Conservation (phyloP, 805 yeast species). For the Cyberlindnera lachancei region DNA sequence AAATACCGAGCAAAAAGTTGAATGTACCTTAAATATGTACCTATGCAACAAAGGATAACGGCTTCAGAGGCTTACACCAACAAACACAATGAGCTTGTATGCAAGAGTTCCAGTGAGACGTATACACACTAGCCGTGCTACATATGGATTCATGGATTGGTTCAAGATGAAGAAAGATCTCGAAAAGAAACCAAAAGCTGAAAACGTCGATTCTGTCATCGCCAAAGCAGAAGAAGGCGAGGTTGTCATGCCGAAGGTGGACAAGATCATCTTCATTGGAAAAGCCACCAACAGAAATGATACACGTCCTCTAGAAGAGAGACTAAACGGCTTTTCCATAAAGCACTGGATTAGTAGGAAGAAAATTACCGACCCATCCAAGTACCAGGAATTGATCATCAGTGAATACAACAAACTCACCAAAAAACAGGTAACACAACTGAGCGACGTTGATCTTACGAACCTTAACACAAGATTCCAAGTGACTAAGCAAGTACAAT, state of each 20-base stretch:
- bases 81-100: too few relatives aligned
- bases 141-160: slow-evolving; percentile 32
- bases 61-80: too few relatives aligned
- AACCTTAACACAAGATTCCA: slow-evolving; percentile 28
- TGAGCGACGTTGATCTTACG: slow-evolving; percentile 15
- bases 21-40: too few relatives aligned
- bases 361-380: slow-evolving; percentile 21
- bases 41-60: too few relatives aligned
- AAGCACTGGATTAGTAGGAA: slow-evolving; percentile 27
- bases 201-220: slow-evolving; percentile 25
- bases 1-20: too few relatives aligned
- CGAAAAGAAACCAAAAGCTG: slow-evolving; percentile 13
- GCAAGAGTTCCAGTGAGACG: slow-evolving; percentile 10
- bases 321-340: slow-evolving; percentile 23
- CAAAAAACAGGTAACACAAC: slow-evolving; percentile 1
- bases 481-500: slow-evolving; percentile 28
- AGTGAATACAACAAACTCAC: slow-evolving; percentile 13
- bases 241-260: slow-evolving; percentile 11
- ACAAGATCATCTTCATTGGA: slow-evolving; percentile 23
- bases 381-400: slow-evolving; percentile 20
- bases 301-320: slow-evolving; percentile 8
- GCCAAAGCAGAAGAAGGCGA: slow-evolving; percentile 29
- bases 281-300: slow-evolving; percentile 9
- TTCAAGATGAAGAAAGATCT: slow-evolving; percentile 27
- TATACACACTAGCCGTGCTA: slow-evolving; percentile 18